Percentiles rank a stretch among this genome's conserved stretches.
Conservation (phyloP, 805 yeast species). For the Candida dajiaensis region DNA sequence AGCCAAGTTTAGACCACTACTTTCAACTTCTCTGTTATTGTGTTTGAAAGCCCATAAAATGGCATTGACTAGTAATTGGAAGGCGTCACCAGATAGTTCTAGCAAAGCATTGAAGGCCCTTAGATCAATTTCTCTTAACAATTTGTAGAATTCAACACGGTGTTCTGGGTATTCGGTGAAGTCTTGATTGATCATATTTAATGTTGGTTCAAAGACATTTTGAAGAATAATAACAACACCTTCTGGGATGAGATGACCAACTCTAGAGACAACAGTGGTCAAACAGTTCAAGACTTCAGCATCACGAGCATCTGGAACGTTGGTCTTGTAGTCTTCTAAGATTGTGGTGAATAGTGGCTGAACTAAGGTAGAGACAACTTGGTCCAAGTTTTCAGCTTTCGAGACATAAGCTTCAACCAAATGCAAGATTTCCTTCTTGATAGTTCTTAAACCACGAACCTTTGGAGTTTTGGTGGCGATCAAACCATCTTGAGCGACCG, state of each 20-base stretch:
- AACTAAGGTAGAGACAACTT: constrained; percentile 74
- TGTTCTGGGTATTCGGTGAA: constrained; percentile 97
- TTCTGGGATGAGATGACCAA: constrained; percentile 82
- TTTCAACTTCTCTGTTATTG: constrained; percentile 94
- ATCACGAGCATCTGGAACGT: constrained; percentile 95
- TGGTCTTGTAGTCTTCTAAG: constrained; percentile 79
- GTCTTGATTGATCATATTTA: constrained; percentile 92
- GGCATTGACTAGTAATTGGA: constrained; percentile 86
- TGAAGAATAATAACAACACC: constrained; percentile 84
- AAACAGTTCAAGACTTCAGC: constrained; percentile 96
- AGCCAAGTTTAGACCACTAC: constrained; percentile 79
- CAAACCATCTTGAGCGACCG: constrained; percentile 73
- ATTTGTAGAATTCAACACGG: constrained; percentile 90
- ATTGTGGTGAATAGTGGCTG: constrained; percentile 81
- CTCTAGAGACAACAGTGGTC: constrained; percentile 82
- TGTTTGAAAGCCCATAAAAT: constrained; percentile 98
- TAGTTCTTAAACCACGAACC: constrained; percentile 92
- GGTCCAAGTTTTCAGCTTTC: constrained; percentile 77
- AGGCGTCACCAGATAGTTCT: constrained; percentile 86
- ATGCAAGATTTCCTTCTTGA: constrained; percentile 88
- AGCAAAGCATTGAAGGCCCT: constrained; percentile 82
- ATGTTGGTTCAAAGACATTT: constrained; percentile 88
- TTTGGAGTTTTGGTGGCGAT: constrained; percentile 93
- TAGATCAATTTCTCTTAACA: constrained; percentile 79
- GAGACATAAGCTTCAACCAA: constrained; percentile 84